Evolutionary conservation across 1,139 yeast genomes (phyloP), one percentile per base, ranked within the genome.

Genomic region (Meyerozyma smithsonii): DNA sequence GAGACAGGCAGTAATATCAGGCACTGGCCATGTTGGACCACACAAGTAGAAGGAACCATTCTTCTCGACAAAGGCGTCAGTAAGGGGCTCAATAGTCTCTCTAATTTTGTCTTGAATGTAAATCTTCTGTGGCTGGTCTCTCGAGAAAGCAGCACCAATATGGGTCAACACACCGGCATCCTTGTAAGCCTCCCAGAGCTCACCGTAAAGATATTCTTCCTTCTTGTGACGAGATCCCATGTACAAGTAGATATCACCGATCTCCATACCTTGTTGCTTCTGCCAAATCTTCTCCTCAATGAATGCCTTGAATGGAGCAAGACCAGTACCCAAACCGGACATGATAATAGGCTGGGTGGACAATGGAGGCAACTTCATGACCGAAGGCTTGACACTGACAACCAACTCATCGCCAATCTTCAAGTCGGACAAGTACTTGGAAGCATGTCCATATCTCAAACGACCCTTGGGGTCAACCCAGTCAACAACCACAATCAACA

Each of bases 11-110:
- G 96, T 87, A 53, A 92, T 86, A 62, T 90, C 97, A 14, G 97
- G 97, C 54, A 92, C 97, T 21, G 98, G 98, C 98, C 98, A 92
- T 2, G 97, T 92, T 35, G 97, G 97, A 48, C 98, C 98, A 80
- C 98, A 92, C 59, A 92, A 75, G 68, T 92, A 92, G 77, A 92
- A 90, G 18, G 89, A 82, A 43, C 97, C 98, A 41, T 83, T 70
- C 65, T 89, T 77, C 45, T 69, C 67, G 36, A 84, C 84, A 61
- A 90, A 79, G 26, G 96, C 94, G 41, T 79, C 85, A 41, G 86
- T 84, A 62, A 92, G 74, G 28, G 77, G 82, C 42, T 72, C 76
- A 55, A 88, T 69, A 45, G 80, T 77, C 58, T 88, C 89, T 56
- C 90, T 78, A 59, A 92, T 90, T 62, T 84, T 83, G 64, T 92